phyloP scores from a whole-genome alignment of 495 filamentous ascomycete genomes.

The Margaritispora aquatica region DNA sequence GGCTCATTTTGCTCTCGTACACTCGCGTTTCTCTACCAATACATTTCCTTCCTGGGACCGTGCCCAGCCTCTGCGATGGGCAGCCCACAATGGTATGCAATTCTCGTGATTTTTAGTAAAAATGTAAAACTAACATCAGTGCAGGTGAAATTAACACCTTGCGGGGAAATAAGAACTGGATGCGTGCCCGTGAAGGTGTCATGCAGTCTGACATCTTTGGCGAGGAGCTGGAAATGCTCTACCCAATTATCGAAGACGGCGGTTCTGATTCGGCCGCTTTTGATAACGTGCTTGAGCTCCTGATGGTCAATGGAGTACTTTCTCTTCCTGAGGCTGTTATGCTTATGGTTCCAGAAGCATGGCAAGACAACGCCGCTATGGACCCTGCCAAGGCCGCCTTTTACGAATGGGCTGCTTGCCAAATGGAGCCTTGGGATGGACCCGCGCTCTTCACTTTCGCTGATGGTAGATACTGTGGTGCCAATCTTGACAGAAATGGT shows the following conservation, averaged over 20 bases:
- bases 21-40: constrained; percentile 98
- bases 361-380: constrained; percentile 92
- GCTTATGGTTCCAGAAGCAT: constrained; percentile 98
- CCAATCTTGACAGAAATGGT: constrained; percentile 97
- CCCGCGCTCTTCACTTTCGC: constrained; percentile 98
- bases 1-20: constrained; percentile 94
- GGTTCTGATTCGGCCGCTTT: constrained; percentile 98
- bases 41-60: constrained; percentile 99
- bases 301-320: constrained; percentile 94
- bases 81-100: constrained; percentile 84
- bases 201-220: constrained; percentile 91
- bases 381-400: constrained; percentile 96
- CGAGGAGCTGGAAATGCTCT: constrained; percentile 85
- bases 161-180: constrained; percentile 99
- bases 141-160: constrained; percentile 87
- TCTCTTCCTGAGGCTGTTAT: constrained; percentile 97
- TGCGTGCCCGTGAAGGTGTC: constrained; percentile 94
- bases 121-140: constrained; percentile 34
- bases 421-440: constrained; percentile 99
- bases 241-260: constrained; percentile 95
- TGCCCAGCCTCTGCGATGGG: constrained; percentile 94
- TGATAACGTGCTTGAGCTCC: constrained; percentile 93
- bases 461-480: constrained; percentile 95
- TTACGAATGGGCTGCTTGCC: constrained; percentile 98
- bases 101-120: constrained; percentile 6